Base-by-base conservation (phyloP, 805 yeast species). In the Yamadazyma olivae region DNA sequence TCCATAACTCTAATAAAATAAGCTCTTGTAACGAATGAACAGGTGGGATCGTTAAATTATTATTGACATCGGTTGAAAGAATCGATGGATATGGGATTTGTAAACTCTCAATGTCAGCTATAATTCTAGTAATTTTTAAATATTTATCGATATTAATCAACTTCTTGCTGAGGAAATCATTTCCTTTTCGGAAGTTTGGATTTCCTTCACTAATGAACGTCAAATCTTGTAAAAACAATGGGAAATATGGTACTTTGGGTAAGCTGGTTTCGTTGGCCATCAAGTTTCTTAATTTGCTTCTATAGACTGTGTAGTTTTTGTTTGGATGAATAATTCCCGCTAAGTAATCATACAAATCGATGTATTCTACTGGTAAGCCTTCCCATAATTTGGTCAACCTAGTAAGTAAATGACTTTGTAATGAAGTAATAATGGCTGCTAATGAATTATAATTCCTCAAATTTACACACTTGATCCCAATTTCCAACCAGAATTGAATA, bases 191-290 rank as follows among this genome's bases (percentile, higher is more conserved):
- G 53, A 65, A 79, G 48, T 77, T 81, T 26, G 83, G 72, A 52
- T 84, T 84, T n/a, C 93, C 91, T 47, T 85, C 95, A 34, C 79
- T 74, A n/a, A 83, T 77, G 60, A 84, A 83, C 0, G 90, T 83
- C 49, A 85, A 66, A 57, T 85, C 95, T 57, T 83, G 93, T 30
- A 85, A 61, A 54, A 82, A 84, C 36, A 85, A 60, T 30, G 83
- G 80, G 39, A 84, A 70, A 53, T 83, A 85, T 13, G 95, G 95
- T 24, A 85, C 90, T 15, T 78, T 73, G 0, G 90, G 88, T 15
- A 79, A 64, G 39, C 64, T 73, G 54, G 60, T 59, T 26, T 73
- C 76, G 32, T 74, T 67, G 14, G 70, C 49, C 13, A 61, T 65
- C 42, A 81, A 59, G 48, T 76, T 76, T 36, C 71, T 69, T 35